Percentiles rank a stretch among this genome's conserved stretches.
phyloP scores from a whole-genome alignment of 345 rosid species.

The Raphanus raphanistrum region DNA sequence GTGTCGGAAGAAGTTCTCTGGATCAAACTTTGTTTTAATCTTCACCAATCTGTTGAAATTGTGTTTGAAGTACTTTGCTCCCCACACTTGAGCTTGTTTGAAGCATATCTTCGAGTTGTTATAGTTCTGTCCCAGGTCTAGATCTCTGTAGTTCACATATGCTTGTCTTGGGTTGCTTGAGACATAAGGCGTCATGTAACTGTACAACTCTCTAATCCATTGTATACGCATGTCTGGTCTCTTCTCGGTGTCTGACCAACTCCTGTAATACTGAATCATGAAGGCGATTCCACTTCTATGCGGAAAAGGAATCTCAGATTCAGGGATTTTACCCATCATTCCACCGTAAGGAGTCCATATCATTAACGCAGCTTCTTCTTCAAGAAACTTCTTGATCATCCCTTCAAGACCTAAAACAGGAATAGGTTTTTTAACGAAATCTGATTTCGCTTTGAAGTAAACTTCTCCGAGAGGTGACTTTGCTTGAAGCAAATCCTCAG shows the following conservation, averaged over 20 bases:
- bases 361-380: background rate
- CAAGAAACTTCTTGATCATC: background rate
- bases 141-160: constrained; percentile 67
- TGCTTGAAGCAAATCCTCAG: constrained; percentile 44
- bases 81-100: constrained; percentile 44
- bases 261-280: constrained; percentile 44
- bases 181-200: constrained; percentile 59
- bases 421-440: constrained; percentile 37
- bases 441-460: constrained; percentile 20
- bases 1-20: constrained; percentile 43
- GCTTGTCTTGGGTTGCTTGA: constrained; percentile 54
- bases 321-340: constrained; percentile 51
- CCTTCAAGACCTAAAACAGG: background rate
- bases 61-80: constrained; percentile 40
- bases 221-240: constrained; percentile 33
- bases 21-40: constrained; percentile 44
- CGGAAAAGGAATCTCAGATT: constrained; percentile 54
- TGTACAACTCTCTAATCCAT: constrained; percentile 49
- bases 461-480: constrained; percentile 33
- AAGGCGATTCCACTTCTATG: constrained; percentile 52
- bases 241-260: constrained; percentile 18
- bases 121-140: constrained; percentile 57
- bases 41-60: constrained; percentile 43
- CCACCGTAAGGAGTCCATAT: constrained; percentile 73
- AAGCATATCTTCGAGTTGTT: constrained; percentile 24